Percentiles rank a stretch among this genome's conserved stretches.
These are phyloP conservation scores for Jatropha podagrica DNA, from an alignment of 441 rosid species.

Conservation along the genomic window DNA sequence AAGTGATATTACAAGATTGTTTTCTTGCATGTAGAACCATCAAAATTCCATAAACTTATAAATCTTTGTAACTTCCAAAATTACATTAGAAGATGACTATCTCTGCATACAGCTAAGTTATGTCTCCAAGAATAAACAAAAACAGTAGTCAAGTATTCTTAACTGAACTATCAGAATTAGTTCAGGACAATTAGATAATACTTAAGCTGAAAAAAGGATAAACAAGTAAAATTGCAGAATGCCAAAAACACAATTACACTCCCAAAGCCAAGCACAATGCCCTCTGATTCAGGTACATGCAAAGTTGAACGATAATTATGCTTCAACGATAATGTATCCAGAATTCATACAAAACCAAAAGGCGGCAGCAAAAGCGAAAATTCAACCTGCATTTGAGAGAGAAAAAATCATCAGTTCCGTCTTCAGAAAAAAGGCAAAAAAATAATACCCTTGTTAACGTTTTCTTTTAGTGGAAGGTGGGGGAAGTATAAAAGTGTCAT, in stretches of 20 bases:
- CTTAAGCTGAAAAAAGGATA: not conserved
- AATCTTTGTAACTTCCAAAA: slow-evolving; percentile 12
- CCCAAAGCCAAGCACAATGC: slow-evolving; percentile 8
- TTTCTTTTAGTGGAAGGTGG: too few species aligned
- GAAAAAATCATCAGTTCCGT: not conserved
- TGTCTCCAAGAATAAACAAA: not conserved
- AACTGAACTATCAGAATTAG: not conserved
- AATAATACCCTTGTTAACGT: not conserved
- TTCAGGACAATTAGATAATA: not conserved
- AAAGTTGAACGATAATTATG: not conserved
- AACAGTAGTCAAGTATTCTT: not conserved
- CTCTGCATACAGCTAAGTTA: not conserved
- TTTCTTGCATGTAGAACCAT: slow-evolving; percentile 33
- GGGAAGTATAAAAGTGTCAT: too few species aligned
- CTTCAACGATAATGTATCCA: not conserved
- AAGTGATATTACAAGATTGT: slow-evolving; percentile 26
- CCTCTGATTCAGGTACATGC: not conserved
- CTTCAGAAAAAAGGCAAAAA: not conserved
- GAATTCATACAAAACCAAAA: slow-evolving; percentile 16
- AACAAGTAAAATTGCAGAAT: not conserved
- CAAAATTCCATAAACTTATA: slow-evolving; percentile 6
- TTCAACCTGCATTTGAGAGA: slow-evolving; percentile 10
- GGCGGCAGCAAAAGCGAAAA: slow-evolving; percentile 3
- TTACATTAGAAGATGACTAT: slow-evolving; percentile 5
- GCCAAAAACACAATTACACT: slow-evolving; percentile 8